Base-by-base conservation (phyloP, 2,329 filamentous ascomycete species). In the Nemania abortiva region DNA sequence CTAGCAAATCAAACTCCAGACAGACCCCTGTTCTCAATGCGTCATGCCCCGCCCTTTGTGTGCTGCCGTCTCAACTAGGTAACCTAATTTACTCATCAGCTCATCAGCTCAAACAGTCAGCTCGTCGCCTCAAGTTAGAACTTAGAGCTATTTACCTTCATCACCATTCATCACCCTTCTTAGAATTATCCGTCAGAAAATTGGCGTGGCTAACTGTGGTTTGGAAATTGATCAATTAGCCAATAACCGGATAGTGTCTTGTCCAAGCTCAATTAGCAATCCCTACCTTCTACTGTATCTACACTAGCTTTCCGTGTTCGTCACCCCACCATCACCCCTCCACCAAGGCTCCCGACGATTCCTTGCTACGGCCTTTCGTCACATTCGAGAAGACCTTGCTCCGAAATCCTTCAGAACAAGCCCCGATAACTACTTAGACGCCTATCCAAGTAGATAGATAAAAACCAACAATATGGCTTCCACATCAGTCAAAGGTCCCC, bases 401-500 rank as follows among this genome's bases (percentile, higher is more conserved):
- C 39, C 24, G 15, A 20, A 53, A 5, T 2, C 13, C 27, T 45
- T 39, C n/a, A 37, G 52, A 52, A 22, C 22, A 45, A 24, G 22
- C 13, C 55, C 4, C 47, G 47, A 15, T 7, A 45, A 9, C 10
- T 15, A 15, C 34, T 27, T 2, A 10, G 34, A 37, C 34, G 7
- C 34, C 3, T 53, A 37, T 27, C 6, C 27, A 29, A n/a, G 27
- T 29, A 53, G 11, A 58, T 27, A 24, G 57, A 31, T 11, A 39
- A 37, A 39, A 37, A 31, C 13, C 13, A 31, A 37, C 6, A 57
- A 56, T 61, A 73, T 71, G 58, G 78, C 76, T 69, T 84, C 85
- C 81, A 84, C 84, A 68, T 76, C 78, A 29, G 80, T 86, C 80
- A 89, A 89, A 77, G 87, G 86, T 67, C 87, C 87, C n/a, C 82